Conservation (phyloP, 2,329 filamentous ascomycete genomes). For the Cladophialophora chaetospira region DNA sequence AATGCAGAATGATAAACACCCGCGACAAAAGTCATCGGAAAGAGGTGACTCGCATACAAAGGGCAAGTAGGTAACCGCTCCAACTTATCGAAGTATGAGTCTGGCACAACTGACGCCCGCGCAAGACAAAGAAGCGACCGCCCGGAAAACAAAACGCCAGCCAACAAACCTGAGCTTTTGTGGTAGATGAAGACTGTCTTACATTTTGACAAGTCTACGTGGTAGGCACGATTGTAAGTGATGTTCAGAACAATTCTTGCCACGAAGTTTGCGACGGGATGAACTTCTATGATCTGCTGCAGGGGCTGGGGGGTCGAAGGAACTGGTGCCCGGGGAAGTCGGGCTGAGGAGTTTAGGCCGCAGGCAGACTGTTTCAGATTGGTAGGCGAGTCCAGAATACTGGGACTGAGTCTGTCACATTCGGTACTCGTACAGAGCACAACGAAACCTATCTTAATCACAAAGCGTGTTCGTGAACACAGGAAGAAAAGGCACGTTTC, state of each 20-base stretch:
- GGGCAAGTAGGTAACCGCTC: slow-evolving; percentile 5
- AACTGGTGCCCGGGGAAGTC: slow-evolving; percentile 16
- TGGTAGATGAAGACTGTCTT: slow-evolving; percentile 2
- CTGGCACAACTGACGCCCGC: background rate
- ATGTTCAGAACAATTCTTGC: background rate
- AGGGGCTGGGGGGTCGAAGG: slow-evolving; percentile 15
- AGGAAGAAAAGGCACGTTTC: no score
- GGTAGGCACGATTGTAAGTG: background rate
- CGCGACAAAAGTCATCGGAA: background rate
- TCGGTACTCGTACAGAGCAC: background rate
- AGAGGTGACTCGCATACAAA: background rate
- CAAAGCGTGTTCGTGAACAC: no score
- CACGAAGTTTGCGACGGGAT: background rate
- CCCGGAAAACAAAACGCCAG: slow-evolving; percentile 13
- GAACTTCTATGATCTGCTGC: slow-evolving; percentile 16
- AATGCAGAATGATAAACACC: background rate
- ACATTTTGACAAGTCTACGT: slow-evolving; percentile 4
- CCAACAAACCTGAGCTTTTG: slow-evolving; percentile 6
- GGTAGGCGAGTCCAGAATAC: slow-evolving; percentile 3
- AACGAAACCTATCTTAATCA: no score
- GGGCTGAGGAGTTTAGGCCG: slow-evolving; percentile 10
- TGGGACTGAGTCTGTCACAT: background rate
- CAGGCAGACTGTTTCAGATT: slow-evolving; percentile 19
- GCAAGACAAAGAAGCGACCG: slow-evolving; percentile 12
- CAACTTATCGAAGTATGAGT: background rate